These are phyloP conservation scores for Fusarium staphyleae DNA, from an alignment of 2,329 filamentous ascomycete genomes.

Conservation along the genomic window DNA sequence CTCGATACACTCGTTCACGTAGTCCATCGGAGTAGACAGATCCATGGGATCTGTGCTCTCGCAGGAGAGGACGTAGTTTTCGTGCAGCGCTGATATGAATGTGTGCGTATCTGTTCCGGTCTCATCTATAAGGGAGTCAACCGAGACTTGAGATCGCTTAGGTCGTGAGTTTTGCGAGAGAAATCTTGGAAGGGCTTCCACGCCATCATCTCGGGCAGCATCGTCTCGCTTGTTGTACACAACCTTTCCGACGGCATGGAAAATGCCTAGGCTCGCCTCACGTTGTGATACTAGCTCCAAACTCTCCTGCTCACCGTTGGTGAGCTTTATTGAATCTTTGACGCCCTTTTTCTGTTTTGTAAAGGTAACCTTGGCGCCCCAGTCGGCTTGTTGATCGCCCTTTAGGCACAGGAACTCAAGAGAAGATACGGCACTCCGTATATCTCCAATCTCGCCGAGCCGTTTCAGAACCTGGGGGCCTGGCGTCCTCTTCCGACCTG, in stretches of 20 bases:
- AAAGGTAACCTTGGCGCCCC: conserved; percentile 77
- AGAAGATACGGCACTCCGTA: conserved; percentile 89
- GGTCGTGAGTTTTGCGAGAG: conserved; percentile 64
- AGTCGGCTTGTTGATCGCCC: conserved; percentile 75
- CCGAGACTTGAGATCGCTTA: conserved; percentile 68
- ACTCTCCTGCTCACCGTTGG: conserved; percentile 79
- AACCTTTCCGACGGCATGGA: conserved; percentile 94
- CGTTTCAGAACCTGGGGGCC: conserved; percentile 79
- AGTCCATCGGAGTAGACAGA: conserved; percentile 71
- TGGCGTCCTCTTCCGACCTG: conserved; percentile 76
- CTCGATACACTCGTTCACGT: conserved; percentile 84
- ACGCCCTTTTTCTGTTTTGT: conserved; percentile 70
- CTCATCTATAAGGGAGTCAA: conserved; percentile 86
- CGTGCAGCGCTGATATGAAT: conserved; percentile 88
- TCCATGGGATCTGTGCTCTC: conserved; percentile 60
- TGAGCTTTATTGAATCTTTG: conserved; percentile 67
- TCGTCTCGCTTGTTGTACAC: conserved; percentile 92
- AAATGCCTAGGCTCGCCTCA: conserved; percentile 90
- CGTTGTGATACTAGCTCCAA: conserved; percentile 83
- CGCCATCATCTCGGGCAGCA: conserved; percentile 47
- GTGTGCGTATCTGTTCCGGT: conserved; percentile 91
- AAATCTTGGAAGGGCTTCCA: conserved; percentile 66
- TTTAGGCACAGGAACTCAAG: conserved; percentile 91
- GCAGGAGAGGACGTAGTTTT: conserved; percentile 92
- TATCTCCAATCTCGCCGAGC: conserved; percentile 87